phyloP scores from a whole-genome alignment of 768 basidiomycete genomes.

The Fibroporia radiculosa region DNA sequence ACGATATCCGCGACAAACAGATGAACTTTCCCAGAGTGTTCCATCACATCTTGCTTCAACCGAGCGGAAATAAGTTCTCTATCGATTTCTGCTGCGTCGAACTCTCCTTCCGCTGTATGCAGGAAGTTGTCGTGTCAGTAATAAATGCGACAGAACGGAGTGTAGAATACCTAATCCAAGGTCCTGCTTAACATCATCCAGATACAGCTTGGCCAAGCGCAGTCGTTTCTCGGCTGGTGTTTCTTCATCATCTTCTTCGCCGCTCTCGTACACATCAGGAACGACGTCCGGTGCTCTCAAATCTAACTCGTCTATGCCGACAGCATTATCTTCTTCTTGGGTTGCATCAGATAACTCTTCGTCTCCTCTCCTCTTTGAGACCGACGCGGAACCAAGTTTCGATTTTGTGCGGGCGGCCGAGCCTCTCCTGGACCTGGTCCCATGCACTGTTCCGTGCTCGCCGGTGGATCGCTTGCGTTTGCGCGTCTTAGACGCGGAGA shows the following conservation, averaged over 20 bases:
- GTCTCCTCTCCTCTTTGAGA: constrained; percentile 25
- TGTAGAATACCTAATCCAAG: constrained; percentile 41
- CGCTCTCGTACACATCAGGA: constrained; percentile 44
- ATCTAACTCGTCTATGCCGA: constrained; percentile 69
- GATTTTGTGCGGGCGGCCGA: not conserved
- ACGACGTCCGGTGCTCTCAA: constrained; percentile 48
- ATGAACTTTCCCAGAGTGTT: constrained; percentile 84
- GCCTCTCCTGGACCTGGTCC: constrained; percentile 18
- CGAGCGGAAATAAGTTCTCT: constrained; percentile 85
- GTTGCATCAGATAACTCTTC: constrained; percentile 68
- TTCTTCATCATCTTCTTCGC: constrained; percentile 81
- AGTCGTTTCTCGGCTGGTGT: constrained; percentile 92
- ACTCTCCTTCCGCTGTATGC: constrained; percentile 73
- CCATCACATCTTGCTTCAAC: constrained; percentile 86
- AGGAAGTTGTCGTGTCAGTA: not conserved
- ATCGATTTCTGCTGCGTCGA: constrained; percentile 94
- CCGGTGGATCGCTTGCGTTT: constrained; percentile 52
- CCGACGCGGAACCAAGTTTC: not conserved
- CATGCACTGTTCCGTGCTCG: constrained; percentile 13
- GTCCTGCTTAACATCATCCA: constrained; percentile 73
- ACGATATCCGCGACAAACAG: constrained; percentile 72
- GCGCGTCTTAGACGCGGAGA: constrained; percentile 49
- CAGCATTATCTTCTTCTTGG: constrained; percentile 38
- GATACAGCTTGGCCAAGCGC: constrained; percentile 82
- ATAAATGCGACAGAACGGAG: not conserved